A percentile compares a stretch with the other conserved stretches of the same genome.
Conservation (phyloP, 2,329 filamentous ascomycete genomes). For the Hymenoscyphus salicellus region DNA sequence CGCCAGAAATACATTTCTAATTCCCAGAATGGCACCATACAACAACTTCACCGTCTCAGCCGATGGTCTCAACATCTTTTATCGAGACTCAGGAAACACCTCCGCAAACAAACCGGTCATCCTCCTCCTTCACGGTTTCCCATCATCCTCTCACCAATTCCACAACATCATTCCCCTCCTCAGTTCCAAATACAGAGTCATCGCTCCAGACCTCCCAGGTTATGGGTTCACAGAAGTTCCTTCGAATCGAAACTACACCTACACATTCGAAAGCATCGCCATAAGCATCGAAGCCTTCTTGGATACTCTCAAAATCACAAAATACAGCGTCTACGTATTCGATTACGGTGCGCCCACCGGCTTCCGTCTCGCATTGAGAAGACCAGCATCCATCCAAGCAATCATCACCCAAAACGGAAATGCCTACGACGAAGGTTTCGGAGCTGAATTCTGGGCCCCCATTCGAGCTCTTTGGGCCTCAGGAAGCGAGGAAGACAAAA, state of each 20-base stretch:
- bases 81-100: conserved; percentile 38
- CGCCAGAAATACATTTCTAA: neutral
- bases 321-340: conserved; percentile 58
- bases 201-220: conserved; percentile 59
- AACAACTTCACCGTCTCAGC: conserved; percentile 26
- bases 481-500: conserved; percentile 15
- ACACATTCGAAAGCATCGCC: conserved; percentile 54
- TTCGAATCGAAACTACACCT: conserved; percentile 47
- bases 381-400: conserved; percentile 47
- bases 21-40: conserved; percentile 16
- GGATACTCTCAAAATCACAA: conserved; percentile 44
- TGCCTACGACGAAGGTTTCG: conserved; percentile 55
- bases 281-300: conserved; percentile 49
- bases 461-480: conserved; percentile 23
- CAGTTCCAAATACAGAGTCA: conserved; percentile 38
- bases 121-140: conserved; percentile 47
- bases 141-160: conserved; percentile 44
- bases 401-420: conserved; percentile 62
- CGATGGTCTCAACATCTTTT: conserved; percentile 42
- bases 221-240: conserved; percentile 56
- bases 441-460: conserved; percentile 29
- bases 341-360: conserved; percentile 60
- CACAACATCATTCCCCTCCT: conserved; percentile 46
- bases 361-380: conserved; percentile 50
- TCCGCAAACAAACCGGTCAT: conserved; percentile 35